These are phyloP conservation scores for Fusarium sp. DNA, from an alignment of 2,329 filamentous ascomycete genomes.

Conservation along the genomic window DNA sequence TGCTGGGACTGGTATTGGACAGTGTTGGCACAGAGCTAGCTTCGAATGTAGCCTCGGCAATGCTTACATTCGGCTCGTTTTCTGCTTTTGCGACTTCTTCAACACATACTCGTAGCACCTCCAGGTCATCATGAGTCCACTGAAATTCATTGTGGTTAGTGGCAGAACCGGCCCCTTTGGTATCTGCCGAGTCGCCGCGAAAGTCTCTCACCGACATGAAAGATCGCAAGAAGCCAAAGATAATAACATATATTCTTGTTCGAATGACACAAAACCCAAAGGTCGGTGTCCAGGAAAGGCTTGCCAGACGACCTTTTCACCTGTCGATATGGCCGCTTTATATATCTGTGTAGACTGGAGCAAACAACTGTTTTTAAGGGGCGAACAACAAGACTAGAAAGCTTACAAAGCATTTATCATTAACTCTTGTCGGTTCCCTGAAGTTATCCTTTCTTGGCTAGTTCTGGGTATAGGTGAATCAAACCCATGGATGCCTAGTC, in stretches of 20 bases:
- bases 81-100: not conserved
- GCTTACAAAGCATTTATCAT: not conserved
- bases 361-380: not conserved
- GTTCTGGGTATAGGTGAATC: no score
- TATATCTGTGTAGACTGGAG: not conserved
- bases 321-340: not conserved
- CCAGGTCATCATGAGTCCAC: not conserved
- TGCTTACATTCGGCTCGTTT: not conserved
- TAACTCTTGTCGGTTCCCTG: not conserved
- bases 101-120: not conserved
- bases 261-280: not conserved
- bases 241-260: not conserved
- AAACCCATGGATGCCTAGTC: not conserved
- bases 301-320: not conserved
- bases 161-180: not conserved
- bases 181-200: not conserved
- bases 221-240: not conserved
- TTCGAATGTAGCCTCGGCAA: no score
- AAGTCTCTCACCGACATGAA: not conserved
- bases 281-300: not conserved
- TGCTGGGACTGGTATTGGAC: not conserved
- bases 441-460: not conserved
- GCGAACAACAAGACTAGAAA: not conserved
- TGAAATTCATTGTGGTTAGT: not conserved
- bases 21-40: not conserved